Base-by-base conservation (phyloP, 1,284 basidiomycete species). In the Grifola frondosa region DNA sequence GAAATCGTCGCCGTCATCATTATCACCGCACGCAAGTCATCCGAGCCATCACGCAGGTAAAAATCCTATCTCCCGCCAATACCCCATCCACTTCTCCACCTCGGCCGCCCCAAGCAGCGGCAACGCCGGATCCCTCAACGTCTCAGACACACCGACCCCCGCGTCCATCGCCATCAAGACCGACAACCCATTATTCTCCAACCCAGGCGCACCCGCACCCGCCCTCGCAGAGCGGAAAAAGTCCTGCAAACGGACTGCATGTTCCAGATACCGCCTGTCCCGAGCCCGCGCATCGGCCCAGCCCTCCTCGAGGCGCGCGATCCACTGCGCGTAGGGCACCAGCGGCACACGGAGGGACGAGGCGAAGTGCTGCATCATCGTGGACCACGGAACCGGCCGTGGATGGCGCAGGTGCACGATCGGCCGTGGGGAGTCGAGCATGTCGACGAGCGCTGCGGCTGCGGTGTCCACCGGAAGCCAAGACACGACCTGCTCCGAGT, bases 391-490 rank as follows among this genome's bases (percentile, higher is more conserved):
- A 13, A 52, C 36, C 9, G 51, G 39, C 8, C 29, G 19, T 7
- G 57, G 58, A 30, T 60, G 57, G 5, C 53, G 48, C 29, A 59
- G 41, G 39, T 58, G 58, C n/a, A n/a, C n/a, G n/a, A n/a, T n/a
- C n/a, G n/a, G 37, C 40, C 29, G 25, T 28, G 3, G 31, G 25
- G 3, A 44, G 12, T 10, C 31, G 11, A 58, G 31, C 42, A 58
- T 49, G 35, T 59, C 51, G n/a, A 50, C 53, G 2, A 62, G 40
- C 5, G 52, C 55, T 19, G 39, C 41, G 4, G 61, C 59, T 1
- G 58, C 56, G 10, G 52, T 40, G 28, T 54, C 53, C 2, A 44
- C 30, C 3, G 58, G 59, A 25, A 66, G 47, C 61, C 61, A 66
- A 22, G 51, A 44, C 12, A 60, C 43, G 30, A 40, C 47, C 57